Conservation (phyloP, 331 rosid species). For the Arachis monticola region DNA sequence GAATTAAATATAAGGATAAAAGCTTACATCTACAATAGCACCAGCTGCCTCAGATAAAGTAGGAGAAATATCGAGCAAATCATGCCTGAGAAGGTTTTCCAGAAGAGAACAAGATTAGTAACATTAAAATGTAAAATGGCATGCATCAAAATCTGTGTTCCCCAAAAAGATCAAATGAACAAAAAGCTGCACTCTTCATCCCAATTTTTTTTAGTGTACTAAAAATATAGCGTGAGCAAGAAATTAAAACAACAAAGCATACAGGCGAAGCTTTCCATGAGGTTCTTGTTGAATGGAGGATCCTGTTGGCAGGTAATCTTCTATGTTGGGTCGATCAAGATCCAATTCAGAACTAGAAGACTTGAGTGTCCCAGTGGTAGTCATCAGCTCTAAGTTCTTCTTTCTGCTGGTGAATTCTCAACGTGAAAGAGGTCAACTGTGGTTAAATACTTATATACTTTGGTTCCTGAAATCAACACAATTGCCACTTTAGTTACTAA, state of each 20-base stretch:
- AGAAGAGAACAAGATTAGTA: slow-evolving; percentile 7
- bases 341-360: slow-evolving; percentile 87
- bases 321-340: slow-evolving; percentile 90
- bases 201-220: slow-evolving; percentile 3
- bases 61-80: slow-evolving; percentile 88
- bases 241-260: slow-evolving; percentile 27
- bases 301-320: slow-evolving; percentile 95
- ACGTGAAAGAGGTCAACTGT: neutral
- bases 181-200: slow-evolving; percentile 1
- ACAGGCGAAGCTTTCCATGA: slow-evolving; percentile 79
- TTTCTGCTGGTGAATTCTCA: slow-evolving; percentile 31
- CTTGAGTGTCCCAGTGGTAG: slow-evolving; percentile 47
- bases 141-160: neutral
- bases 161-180: slow-evolving; percentile 12
- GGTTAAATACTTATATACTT: slow-evolving; percentile 1
- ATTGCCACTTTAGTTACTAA: slow-evolving; percentile 17
- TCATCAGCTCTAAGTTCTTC: slow-evolving; percentile 30
- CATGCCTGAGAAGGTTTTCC: slow-evolving; percentile 59
- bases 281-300: slow-evolving; percentile 84
- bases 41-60: slow-evolving; percentile 94
- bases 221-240: slow-evolving; percentile 17
- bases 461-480: slow-evolving; percentile 27
- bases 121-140: slow-evolving; percentile 24
- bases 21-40: slow-evolving; percentile 90
- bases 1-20: slow-evolving; percentile 14